Conservation (phyloP, 768 basidiomycete genomes). For the Gloeophyllum trabeum region DNA sequence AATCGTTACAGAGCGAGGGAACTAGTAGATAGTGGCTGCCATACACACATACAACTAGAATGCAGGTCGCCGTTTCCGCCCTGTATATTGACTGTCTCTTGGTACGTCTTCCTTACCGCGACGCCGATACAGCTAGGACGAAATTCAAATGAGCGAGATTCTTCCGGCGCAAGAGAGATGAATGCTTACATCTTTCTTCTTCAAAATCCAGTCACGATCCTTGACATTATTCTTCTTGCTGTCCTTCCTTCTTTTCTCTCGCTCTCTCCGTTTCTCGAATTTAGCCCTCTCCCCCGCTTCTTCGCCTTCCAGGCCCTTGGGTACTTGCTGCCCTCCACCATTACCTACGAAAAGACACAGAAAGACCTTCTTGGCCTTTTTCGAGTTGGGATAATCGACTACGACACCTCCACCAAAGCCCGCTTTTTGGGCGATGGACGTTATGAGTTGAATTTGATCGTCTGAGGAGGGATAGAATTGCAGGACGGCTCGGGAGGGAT, state of each 20-base stretch:
- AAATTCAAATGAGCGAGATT: background rate
- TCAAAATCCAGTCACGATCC: constrained; percentile 86
- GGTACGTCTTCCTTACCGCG: constrained; percentile 83
- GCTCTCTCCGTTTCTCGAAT: constrained; percentile 73
- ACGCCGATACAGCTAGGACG: constrained; percentile 60
- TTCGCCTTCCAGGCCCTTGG: constrained; percentile 66
- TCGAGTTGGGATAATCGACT: constrained; percentile 95
- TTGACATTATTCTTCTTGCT: constrained; percentile 62
- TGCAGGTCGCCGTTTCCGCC: constrained; percentile 69
- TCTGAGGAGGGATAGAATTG: constrained; percentile 97
- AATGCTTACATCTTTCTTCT: constrained; percentile 82
- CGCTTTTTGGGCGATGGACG: constrained; percentile 83
- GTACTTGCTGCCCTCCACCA: constrained; percentile 56
- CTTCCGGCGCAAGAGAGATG: constrained; percentile 2
- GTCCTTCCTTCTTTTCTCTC: constrained; percentile 43
- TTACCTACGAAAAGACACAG: constrained; percentile 86
- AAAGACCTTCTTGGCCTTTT: constrained; percentile 92
- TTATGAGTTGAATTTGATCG: constrained; percentile 94
- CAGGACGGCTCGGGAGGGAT: constrained; percentile 76
- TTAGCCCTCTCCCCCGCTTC: constrained; percentile 39
- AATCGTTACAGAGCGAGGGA: too few relatives aligned
- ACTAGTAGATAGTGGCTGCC: too few relatives aligned
- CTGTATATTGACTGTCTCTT: constrained; percentile 81
- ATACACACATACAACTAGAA: too few relatives aligned
- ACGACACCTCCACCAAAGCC: constrained; percentile 96